Evolutionary conservation across 257 asterid genomes (phyloP).

Genomic region (Nicotiana knightiana): DNA sequence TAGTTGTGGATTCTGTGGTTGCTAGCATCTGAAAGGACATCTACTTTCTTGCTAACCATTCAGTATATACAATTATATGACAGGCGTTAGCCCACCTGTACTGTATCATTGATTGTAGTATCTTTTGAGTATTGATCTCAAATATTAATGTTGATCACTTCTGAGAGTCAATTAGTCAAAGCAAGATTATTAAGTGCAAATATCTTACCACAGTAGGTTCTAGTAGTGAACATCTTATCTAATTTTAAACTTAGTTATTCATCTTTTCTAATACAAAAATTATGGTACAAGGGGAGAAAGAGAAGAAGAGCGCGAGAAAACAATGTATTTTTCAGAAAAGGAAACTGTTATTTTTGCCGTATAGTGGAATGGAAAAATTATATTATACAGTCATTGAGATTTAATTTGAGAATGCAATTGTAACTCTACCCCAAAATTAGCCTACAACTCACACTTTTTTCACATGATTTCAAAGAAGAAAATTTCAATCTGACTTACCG

Average conservation of each 20-base stretch:
- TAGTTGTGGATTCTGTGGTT: slow-evolving; percentile 9
- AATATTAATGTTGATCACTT: not conserved
- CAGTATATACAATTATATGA: slow-evolving; percentile 1
- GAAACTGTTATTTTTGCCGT: not conserved
- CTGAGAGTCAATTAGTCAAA: not conserved
- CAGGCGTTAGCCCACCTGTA: not conserved
- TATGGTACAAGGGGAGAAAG: not conserved
- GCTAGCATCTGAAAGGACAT: not conserved
- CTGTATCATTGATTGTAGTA: not conserved
- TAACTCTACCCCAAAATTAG: not conserved
- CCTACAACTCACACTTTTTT: not conserved
- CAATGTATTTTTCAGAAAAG: not conserved
- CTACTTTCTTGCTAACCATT: not conserved
- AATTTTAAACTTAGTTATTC: not conserved
- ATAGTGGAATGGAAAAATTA: not conserved
- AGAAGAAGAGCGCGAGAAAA: not conserved
- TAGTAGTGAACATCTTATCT: not conserved
- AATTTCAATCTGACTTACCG: not conserved
- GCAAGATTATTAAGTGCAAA: not conserved
- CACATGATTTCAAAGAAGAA: not conserved
- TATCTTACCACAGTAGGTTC: not conserved
- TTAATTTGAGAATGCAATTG: not conserved
- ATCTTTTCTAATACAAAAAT: not conserved
- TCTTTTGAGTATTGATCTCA: not conserved
- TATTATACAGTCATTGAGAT: not conserved